Base-by-base conservation (phyloP, 208 protist genomes). In the Trypanosoma vivax region DNA sequence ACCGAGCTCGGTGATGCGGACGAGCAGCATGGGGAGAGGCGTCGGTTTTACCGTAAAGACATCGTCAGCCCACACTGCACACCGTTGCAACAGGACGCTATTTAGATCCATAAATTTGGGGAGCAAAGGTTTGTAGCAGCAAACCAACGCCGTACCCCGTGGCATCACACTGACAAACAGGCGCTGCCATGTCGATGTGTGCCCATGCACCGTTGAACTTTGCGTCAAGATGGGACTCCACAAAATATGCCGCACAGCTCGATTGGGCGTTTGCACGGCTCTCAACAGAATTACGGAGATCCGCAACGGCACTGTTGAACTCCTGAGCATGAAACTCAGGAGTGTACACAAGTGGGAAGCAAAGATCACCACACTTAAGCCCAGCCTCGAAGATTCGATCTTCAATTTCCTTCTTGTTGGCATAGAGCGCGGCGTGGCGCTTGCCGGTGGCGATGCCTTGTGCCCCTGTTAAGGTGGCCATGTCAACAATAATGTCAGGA, bases 391-490 rank as follows among this genome's bases (percentile, higher is more conserved):
- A 40, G 19, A 90, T 67, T 29, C 66, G 67, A 1, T 30, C 25
- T 64, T 96, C 90, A 13, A 49, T 50, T n/a, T 64, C 76, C 2
- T 91, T 78, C 13, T 65, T 82, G 60, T 88, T 92, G 13, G 70
- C 40, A 60, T 86, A 93, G 27, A 96, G 76, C 23, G 83, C 79
- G 23, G 88, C 90, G 59, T 93, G 84, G 23, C 64, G 57, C 38
- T 60, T 42, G 18, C 90, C 90, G 2, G 87, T 95, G 9, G 87
- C 80, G n/a, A 91, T 72, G 11, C 68, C 69, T 41, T 96, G 90
- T 7, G 86, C 88, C 10, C 92, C 92, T 2, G 92, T 97, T 18
- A 96, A 65, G 6, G 92, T 97, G 16, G 90, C 92, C 74, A 96
- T 90, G 58, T 95, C 87, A 5, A 97, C 60, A 47, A 97, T 74